phyloP scores from a whole-genome alignment of 1,284 basidiomycete genomes.

The Ganoderma meredithae region DNA sequence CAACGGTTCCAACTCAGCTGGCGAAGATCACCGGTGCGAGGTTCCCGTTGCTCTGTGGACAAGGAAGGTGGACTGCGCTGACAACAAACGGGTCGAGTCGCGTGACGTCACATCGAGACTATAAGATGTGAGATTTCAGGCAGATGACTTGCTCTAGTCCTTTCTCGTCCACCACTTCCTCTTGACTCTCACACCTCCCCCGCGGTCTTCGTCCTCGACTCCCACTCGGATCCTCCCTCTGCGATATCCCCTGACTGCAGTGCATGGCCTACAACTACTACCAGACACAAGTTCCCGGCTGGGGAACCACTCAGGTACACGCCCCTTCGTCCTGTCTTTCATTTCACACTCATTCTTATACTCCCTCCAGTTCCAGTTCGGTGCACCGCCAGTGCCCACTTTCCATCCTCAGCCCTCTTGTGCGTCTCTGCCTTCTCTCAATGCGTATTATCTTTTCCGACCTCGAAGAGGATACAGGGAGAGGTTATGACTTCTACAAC shows the following conservation, averaged over 20 bases:
- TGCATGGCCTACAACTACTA: slow-evolving; percentile 38
- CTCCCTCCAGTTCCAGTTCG: slow-evolving; percentile 54
- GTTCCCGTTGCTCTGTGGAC: slow-evolving; percentile 1
- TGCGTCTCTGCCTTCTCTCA: slow-evolving; percentile 36
- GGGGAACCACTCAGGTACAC: slow-evolving; percentile 37
- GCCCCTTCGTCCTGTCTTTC: slow-evolving; percentile 17
- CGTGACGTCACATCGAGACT: slow-evolving; percentile 32
- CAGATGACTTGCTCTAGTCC: slow-evolving; percentile 29
- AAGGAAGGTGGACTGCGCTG: slow-evolving; percentile 13
- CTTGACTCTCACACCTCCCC: slow-evolving; percentile 18
- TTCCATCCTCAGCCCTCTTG: slow-evolving; percentile 69
- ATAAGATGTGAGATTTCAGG: slow-evolving; percentile 27
- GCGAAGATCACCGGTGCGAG: slow-evolving; percentile 6
- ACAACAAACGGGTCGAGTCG: slow-evolving; percentile 27
- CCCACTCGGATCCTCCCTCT: slow-evolving; percentile 7
- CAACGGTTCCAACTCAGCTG: background rate
- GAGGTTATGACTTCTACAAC: slow-evolving; percentile 66
- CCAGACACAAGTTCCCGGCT: slow-evolving; percentile 33
- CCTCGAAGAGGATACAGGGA: slow-evolving; percentile 49
- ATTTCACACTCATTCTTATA: slow-evolving; percentile 12
- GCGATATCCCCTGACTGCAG: slow-evolving; percentile 1
- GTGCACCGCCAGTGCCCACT: slow-evolving; percentile 56
- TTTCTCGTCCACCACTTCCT: slow-evolving; percentile 20
- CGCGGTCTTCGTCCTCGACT: slow-evolving; percentile 1
- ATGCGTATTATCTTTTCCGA: slow-evolving; percentile 11